These are phyloP conservation scores for Coniophora puteana DNA, from an alignment of 1,284 basidiomycete species.

Conservation along the genomic window DNA sequence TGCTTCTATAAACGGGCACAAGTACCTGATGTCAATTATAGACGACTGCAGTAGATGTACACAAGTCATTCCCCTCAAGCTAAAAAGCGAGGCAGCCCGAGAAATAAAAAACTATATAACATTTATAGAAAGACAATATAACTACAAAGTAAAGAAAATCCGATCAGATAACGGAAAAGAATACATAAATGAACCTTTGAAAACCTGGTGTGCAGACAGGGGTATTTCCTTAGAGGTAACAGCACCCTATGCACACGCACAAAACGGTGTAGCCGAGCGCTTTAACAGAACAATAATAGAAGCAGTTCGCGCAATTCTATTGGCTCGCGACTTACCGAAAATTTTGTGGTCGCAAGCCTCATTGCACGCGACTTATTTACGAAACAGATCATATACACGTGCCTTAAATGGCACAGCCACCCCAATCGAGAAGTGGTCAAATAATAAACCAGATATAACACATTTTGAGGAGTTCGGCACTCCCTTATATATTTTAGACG, in stretches of 20 bases:
- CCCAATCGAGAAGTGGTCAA: conserved; percentile 8
- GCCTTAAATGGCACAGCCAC: neutral
- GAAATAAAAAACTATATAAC: conserved; percentile 1
- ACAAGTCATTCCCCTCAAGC: neutral
- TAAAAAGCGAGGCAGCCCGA: neutral
- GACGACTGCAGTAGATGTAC: neutral
- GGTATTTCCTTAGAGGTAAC: conserved; percentile 1
- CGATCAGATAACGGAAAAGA: conserved; percentile 6
- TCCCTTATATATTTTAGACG: conserved; percentile 1
- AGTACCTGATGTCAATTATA: conserved; percentile 6
- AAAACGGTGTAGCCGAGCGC: conserved; percentile 9
- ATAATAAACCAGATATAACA: conserved; percentile 1
- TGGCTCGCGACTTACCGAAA: neutral
- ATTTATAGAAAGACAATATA: neutral
- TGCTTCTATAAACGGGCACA: neutral
- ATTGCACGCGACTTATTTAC: neutral
- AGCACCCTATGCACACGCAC: conserved; percentile 4
- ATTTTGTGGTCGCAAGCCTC: conserved; percentile 9
- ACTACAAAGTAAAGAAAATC: neutral
- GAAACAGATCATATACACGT: neutral
- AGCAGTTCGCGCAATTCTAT: conserved; percentile 1
- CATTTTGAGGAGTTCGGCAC: conserved; percentile 6
- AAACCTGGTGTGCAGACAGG: neutral
- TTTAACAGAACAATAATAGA: conserved; percentile 9
- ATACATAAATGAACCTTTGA: conserved; percentile 6